Conservation (phyloP, 352 stramenopile genomes). For the Phytopythium vexans region DNA sequence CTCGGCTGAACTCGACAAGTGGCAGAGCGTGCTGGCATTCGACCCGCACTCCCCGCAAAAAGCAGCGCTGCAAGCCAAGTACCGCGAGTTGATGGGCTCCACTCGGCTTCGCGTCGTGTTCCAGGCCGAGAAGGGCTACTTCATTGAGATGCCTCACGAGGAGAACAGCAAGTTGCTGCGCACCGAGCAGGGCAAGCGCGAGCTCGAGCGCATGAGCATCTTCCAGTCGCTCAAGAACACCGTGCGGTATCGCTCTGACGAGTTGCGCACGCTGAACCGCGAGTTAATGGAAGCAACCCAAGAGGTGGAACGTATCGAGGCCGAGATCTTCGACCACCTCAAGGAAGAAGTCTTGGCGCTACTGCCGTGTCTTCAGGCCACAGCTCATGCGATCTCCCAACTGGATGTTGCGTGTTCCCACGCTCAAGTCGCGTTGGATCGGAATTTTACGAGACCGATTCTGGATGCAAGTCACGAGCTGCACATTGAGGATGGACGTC, state of each 20-base stretch:
- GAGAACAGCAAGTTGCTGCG: constrained; percentile 44
- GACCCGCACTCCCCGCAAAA: constrained; percentile 38
- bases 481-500: constrained; percentile 63
- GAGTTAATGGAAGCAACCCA: constrained; percentile 51
- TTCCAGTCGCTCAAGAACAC: constrained; percentile 72
- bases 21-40: constrained; percentile 41
- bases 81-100: constrained; percentile 48
- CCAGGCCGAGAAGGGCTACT: constrained; percentile 60
- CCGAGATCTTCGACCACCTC: constrained; percentile 50
- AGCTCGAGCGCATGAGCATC: constrained; percentile 36
- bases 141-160: constrained; percentile 63
- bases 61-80: constrained; percentile 53
- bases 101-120: constrained; percentile 57
- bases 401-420: constrained; percentile 67
- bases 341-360: constrained; percentile 29
- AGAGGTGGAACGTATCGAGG: constrained; percentile 52
- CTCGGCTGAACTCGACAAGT: constrained; percentile 54
- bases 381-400: constrained; percentile 51
- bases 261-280: constrained; percentile 57
- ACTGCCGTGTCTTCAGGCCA: constrained; percentile 27
- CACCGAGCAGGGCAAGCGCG: constrained; percentile 3
- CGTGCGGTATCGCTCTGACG: constrained; percentile 61
- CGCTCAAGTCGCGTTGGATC: constrained; percentile 59
- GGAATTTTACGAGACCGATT: constrained; percentile 55
- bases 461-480: constrained; percentile 53